These are phyloP conservation scores for Phellopilus nigrolimitatus DNA, from an alignment of 1,284 basidiomycete genomes.

Conservation along the genomic window DNA sequence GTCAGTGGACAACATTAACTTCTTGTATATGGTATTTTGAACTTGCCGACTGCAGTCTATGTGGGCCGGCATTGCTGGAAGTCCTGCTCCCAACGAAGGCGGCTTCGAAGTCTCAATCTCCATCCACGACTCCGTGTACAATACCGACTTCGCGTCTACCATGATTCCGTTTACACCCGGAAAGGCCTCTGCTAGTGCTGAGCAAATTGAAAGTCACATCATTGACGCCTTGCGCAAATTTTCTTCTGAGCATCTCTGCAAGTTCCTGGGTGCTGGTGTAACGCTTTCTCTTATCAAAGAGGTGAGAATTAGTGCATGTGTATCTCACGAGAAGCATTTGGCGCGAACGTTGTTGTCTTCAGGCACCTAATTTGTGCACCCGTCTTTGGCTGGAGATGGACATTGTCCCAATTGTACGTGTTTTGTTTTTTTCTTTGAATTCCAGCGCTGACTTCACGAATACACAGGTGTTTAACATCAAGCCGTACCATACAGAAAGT, in stretches of 20 bases:
- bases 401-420: conserved; percentile 60
- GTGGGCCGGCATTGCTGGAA: conserved; percentile 76
- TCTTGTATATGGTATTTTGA: conserved; percentile 21
- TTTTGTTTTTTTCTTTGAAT: not conserved
- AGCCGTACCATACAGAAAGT: conserved; percentile 73
- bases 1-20: conserved; percentile 37
- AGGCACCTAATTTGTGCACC: conserved; percentile 73
- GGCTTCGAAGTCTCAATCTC: conserved; percentile 68
- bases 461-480: conserved; percentile 63
- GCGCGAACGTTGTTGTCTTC: conserved; percentile 4
- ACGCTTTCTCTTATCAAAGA: conserved; percentile 41
- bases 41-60: conserved; percentile 51
- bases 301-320: conserved; percentile 9
- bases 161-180: conserved; percentile 42
- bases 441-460: not conserved
- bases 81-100: conserved; percentile 49
- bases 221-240: conserved; percentile 61
- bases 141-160: conserved; percentile 63
- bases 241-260: conserved; percentile 69
- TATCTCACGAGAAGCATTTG: not conserved
- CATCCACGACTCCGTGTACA: conserved; percentile 77
- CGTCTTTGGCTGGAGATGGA: conserved; percentile 73
- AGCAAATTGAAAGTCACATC: conserved; percentile 49
- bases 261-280: conserved; percentile 69
- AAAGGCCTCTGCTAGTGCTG: conserved; percentile 42